Base-by-base conservation (phyloP, 106 monocot genomes). In the Dioscorea zingiberensis region DNA sequence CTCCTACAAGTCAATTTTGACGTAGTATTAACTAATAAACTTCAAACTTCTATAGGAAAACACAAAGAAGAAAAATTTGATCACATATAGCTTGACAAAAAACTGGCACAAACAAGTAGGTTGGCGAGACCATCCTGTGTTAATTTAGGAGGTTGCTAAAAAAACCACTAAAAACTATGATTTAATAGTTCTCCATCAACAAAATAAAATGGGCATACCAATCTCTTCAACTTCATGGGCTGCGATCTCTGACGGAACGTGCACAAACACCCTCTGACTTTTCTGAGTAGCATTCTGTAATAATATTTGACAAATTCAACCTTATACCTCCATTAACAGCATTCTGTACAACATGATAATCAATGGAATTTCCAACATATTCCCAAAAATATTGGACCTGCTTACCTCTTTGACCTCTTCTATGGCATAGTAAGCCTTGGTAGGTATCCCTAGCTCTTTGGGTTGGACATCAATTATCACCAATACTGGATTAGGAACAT, bases 181-280 rank as follows among this genome's bases (percentile, higher is more conserved):
- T n/a, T n/a, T n/a, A n/a, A n/a, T n/a, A n/a, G 10, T 38, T 38
- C 4, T 38, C 2, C 7, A 30, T 30, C 21, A 48, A 45, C 51
- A 30, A 61, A 30, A 16, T 59, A 16, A 32, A 73, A 23, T 44
- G 44, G 47, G 13, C 65, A 32, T 81, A 98, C 98, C 98, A 60
- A 98, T 98, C 80, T 98, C 98, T 65, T 98, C 98, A 63, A 98
- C 98, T 78, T 98, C 98, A 80, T 98, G 98, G 25, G 98, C 98
- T 78, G 98, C 98, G 80, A 98, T 98, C 84, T 98, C 93, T 54
- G 98, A 93, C 73, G 84, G 89, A 25, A 98, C 93, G 49, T 98
- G 98, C 24, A 98, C 89, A 84, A 98, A 98, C 13, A 98, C 84
- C 77, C 89, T 98, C 54, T 93, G 93, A 55, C 88, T 88, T 80